phyloP scores from a whole-genome alignment of 2,329 filamentous ascomycete species.

The Thelonectria discophora region DNA sequence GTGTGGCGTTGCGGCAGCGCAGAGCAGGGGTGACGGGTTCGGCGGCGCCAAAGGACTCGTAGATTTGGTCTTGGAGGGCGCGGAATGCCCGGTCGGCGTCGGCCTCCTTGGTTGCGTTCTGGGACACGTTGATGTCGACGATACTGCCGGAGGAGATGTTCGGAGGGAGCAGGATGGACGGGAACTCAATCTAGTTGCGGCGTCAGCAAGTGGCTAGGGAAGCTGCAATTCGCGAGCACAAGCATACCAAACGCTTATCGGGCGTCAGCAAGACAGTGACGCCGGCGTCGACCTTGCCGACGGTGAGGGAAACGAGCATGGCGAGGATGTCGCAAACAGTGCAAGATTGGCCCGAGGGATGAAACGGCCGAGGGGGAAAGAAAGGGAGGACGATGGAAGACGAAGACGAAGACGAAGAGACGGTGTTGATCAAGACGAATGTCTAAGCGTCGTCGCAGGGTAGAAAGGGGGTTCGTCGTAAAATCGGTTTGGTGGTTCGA shows the following conservation, averaged over 20 bases:
- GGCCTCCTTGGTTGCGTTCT: conserved; percentile 82
- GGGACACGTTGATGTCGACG: conserved; percentile 94
- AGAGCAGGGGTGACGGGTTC: conserved; percentile 81
- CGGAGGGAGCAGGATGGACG: conserved; percentile 92
- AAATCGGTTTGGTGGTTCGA: conserved; percentile 8
- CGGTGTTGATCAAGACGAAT: background rate
- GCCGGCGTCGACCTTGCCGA: conserved; percentile 98
- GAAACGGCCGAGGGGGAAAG: conserved; percentile 1
- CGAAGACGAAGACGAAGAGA: background rate
- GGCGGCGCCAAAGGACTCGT: conserved; percentile 82
- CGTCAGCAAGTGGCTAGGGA: background rate
- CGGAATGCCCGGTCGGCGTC: conserved; percentile 80
- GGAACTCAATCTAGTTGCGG: conserved; percentile 86
- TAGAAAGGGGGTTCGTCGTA: conserved; percentile 1
- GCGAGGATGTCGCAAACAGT: conserved; percentile 42
- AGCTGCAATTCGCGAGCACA: background rate
- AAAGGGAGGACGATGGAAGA: conserved; percentile 7
- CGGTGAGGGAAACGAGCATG: conserved; percentile 97
- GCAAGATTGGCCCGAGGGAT: conserved; percentile 12
- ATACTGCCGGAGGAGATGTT: conserved; percentile 97
- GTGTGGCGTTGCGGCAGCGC: conserved; percentile 94
- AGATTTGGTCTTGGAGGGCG: conserved; percentile 88
- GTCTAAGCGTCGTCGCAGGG: background rate
- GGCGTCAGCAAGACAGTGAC: conserved; percentile 96
- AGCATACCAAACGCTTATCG: conserved; percentile 90